Evolutionary conservation across 805 yeast genomes (phyloP).

Genomic region (Spathaspora boniae): DNA sequence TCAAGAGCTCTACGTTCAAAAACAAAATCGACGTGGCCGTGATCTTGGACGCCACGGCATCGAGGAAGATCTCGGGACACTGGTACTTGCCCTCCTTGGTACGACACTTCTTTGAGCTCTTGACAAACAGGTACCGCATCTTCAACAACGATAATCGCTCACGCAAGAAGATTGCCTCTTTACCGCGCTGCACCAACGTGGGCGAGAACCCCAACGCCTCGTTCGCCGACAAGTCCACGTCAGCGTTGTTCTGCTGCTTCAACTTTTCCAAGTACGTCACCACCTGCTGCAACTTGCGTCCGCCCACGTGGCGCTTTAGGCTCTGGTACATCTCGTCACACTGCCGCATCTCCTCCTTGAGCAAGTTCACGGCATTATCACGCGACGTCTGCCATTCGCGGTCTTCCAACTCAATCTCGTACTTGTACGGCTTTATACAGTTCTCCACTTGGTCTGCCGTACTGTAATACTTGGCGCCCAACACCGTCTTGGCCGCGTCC

Average conservation of each 20-base stretch:
- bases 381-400: conserved; percentile 86
- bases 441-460: conserved; percentile 99
- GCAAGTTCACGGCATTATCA: conserved; percentile 67
- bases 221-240: conserved; percentile 41
- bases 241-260: conserved; percentile 31
- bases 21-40: conserved; percentile 92
- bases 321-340: conserved; percentile 61
- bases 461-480: conserved; percentile 74
- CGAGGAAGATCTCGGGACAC: conserved; percentile 93
- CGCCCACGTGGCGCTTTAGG: conserved; percentile 72
- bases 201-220: conserved; percentile 86
- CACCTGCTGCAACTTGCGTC: conserved; percentile 78
- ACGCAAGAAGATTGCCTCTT: conserved; percentile 74
- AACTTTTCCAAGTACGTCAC: conserved; percentile 64
- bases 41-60: conserved; percentile 86
- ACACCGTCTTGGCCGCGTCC: conserved; percentile 79
- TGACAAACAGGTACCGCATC: conserved; percentile 66
- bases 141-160: conserved; percentile 68
- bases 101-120: conserved; percentile 74
- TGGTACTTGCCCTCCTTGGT: conserved; percentile 76
- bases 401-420: conserved; percentile 94
- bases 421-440: conserved; percentile 95
- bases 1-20: conserved; percentile 85
- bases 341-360: conserved; percentile 83
- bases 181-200: conserved; percentile 70